A percentile compares a stretch with the other conserved stretches of the same genome.
phyloP scores from a whole-genome alignment of 2,329 filamentous ascomycete genomes.

The Diplodia intermedia region DNA sequence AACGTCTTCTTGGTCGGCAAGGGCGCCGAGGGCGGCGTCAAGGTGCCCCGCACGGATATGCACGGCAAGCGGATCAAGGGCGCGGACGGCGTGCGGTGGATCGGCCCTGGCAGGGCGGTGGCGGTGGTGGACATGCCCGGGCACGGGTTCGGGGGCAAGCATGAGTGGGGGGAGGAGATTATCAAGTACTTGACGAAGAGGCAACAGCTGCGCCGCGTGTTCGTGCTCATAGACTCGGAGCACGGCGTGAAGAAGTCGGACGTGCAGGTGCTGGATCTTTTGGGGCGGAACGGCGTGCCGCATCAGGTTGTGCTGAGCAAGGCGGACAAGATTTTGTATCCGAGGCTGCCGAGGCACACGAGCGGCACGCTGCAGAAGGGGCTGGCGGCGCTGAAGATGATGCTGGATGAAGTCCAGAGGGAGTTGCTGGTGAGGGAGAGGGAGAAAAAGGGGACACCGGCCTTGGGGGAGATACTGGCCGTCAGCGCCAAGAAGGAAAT shows the following conservation, averaged over 20 bases:
- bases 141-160: conserved; percentile 68
- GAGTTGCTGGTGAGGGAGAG: conserved; percentile 39
- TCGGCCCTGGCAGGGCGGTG: conserved; percentile 56
- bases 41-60: conserved; percentile 24
- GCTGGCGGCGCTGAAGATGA: conserved; percentile 24
- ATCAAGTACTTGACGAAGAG: conserved; percentile 70
- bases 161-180: conserved; percentile 70
- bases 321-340: conserved; percentile 63
- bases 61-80: conserved; percentile 9
- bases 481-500: conserved; percentile 59
- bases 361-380: conserved; percentile 40
- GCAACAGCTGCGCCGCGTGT: conserved; percentile 68
- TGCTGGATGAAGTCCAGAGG: neutral
- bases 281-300: conserved; percentile 63
- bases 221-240: conserved; percentile 68
- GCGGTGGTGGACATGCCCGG: conserved; percentile 73
- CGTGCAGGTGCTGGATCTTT: conserved; percentile 61
- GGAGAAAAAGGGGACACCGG: conserved; percentile 40
- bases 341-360: conserved; percentile 38
- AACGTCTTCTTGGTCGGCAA: conserved; percentile 66
- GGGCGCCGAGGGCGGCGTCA: conserved; percentile 28
- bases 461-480: conserved; percentile 66
- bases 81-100: conserved; percentile 44
- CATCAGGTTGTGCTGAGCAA: conserved; percentile 73
- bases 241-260: conserved; percentile 71